phyloP scores from a whole-genome alignment of 441 rosid species.

The Capsella rubella region DNA sequence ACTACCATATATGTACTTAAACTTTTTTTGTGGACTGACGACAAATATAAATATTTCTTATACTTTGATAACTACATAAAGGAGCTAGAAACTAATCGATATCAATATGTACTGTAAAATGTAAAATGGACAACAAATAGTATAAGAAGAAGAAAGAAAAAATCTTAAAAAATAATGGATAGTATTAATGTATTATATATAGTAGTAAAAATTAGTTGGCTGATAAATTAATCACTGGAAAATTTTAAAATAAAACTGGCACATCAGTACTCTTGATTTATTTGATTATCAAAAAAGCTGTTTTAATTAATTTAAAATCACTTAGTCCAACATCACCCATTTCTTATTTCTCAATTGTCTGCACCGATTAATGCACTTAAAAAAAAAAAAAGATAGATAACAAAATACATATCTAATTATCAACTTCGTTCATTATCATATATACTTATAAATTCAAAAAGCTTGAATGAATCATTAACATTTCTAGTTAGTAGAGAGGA shows the following conservation, averaged over 20 bases:
- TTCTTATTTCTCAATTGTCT: neutral
- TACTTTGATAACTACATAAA: neutral
- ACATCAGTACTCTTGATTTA: neutral
- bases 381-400: neutral
- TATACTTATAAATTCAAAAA: neutral
- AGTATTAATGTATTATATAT: too few relatives aligned
- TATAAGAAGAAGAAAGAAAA: too few relatives aligned
- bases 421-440: neutral
- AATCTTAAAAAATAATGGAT: too few relatives aligned
- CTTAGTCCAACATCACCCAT: neutral
- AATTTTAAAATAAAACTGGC: neutral
- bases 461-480: neutral
- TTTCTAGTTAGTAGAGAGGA: slow-evolving; percentile 18
- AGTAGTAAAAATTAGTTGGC: too few relatives aligned
- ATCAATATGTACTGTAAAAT: neutral
- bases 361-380: neutral
- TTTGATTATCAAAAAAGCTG: neutral
- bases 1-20: neutral
- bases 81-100: neutral
- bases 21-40: neutral
- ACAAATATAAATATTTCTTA: neutral
- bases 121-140: too few relatives aligned
- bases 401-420: neutral
- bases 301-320: neutral
- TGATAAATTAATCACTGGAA: neutral